A percentile compares a stretch with the other conserved stretches of the same genome.
These are phyloP conservation scores for Oryza coarctata DNA, from an alignment of 176 grass and related monocot genomes.

Conservation along the genomic window DNA sequence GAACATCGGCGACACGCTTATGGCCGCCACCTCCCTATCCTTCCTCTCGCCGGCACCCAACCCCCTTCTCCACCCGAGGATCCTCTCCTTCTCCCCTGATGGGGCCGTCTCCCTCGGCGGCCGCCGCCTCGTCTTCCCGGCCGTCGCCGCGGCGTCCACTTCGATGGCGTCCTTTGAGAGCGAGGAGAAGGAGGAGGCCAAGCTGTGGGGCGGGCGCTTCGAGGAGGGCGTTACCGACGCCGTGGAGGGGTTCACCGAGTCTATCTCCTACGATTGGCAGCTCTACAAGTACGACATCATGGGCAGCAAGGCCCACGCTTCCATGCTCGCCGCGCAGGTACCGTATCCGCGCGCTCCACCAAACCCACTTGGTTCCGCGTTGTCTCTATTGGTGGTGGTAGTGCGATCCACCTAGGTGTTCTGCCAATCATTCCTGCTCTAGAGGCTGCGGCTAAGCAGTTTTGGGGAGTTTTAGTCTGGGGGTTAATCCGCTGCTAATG, in stretches of 20 bases:
- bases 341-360: not conserved
- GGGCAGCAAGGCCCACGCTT: conserved; percentile 90
- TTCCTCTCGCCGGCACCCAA: conserved; percentile 29
- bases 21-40: conserved; percentile 49
- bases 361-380: not conserved
- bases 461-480: not conserved
- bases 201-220: conserved; percentile 78
- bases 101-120: not conserved
- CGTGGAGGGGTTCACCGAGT: conserved; percentile 82
- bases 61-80: not conserved
- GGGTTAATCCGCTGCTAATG: not conserved
- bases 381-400: not conserved
- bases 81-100: not conserved
- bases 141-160: conserved; percentile 20
- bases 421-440: not conserved
- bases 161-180: conserved; percentile 36
- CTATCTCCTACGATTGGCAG: conserved; percentile 83
- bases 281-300: conserved; percentile 98
- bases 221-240: conserved; percentile 78
- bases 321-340: conserved; percentile 89
- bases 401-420: conserved; percentile 7
- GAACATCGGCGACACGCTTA: not conserved
- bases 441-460: not conserved
- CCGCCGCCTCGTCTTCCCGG: conserved; percentile 8
- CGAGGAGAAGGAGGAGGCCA: conserved; percentile 59